Evolutionary conservation across 1,284 basidiomycete genomes (phyloP).

Genomic region (Ganoderma resinaceum): DNA sequence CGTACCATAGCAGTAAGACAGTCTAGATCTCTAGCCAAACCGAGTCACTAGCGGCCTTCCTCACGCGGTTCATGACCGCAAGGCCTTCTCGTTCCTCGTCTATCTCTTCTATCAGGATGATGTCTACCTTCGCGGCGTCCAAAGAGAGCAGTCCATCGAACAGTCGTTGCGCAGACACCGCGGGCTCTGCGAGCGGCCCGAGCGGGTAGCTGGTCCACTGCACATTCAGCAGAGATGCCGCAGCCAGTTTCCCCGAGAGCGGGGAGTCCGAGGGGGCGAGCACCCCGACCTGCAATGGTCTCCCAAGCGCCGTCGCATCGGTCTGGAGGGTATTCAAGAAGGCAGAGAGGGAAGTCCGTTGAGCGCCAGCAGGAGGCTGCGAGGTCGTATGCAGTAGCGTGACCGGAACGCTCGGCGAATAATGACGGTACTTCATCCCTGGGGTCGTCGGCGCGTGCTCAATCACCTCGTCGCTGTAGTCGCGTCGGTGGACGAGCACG

Average conservation of each 20-base stretch:
- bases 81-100: slow-evolving; percentile 85
- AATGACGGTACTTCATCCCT: slow-evolving; percentile 99
- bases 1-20: slow-evolving; percentile 18
- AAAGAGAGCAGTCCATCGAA: slow-evolving; percentile 90
- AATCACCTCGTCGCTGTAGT: slow-evolving; percentile 70
- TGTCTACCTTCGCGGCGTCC: slow-evolving; percentile 78
- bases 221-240: slow-evolving; percentile 42
- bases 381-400: slow-evolving; percentile 70
- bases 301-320: slow-evolving; percentile 20
- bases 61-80: slow-evolving; percentile 98
- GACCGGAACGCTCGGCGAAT: slow-evolving; percentile 89
- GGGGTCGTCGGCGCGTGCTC: slow-evolving; percentile 91
- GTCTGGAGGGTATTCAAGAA: slow-evolving; percentile 52
- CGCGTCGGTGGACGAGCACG: slow-evolving; percentile 79
- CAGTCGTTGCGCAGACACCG: slow-evolving; percentile 79
- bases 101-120: slow-evolving; percentile 91
- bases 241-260: slow-evolving; percentile 50
- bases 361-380: slow-evolving; percentile 43
- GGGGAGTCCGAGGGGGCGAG: slow-evolving; percentile 73
- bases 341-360: slow-evolving; percentile 40
- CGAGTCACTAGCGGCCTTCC: slow-evolving; percentile 85
- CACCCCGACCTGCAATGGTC: slow-evolving; percentile 65
- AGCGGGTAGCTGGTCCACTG: slow-evolving; percentile 66
- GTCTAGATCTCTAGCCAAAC: slow-evolving; percentile 46
- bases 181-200: slow-evolving; percentile 67